phyloP scores from a whole-genome alignment of 176 grass and related monocot genomes.

The Rhynchospora pubera region DNA sequence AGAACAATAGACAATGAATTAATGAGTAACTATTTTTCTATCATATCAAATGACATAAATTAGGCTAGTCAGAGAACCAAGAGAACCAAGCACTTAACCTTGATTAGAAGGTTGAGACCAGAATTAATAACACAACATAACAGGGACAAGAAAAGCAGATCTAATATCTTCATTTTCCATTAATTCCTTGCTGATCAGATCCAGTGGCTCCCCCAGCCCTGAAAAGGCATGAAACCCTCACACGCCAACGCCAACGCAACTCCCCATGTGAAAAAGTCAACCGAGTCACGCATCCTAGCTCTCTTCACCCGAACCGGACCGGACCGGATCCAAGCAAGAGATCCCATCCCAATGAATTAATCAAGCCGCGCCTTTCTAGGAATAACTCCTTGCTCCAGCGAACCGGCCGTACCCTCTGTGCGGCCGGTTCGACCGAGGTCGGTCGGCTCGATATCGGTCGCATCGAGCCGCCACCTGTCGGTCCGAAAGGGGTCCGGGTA shows the following conservation, averaged over 20 bases:
- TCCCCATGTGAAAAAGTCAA: not conserved
- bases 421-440: not conserved
- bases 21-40: not conserved
- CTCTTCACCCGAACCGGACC: not conserved
- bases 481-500: conserved; percentile 8
- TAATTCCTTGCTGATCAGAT: not conserved
- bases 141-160: not conserved
- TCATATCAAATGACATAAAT: not conserved
- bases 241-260: not conserved
- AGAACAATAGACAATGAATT: not conserved
- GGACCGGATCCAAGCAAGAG: not conserved
- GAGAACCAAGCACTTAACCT: not conserved
- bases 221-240: not conserved
- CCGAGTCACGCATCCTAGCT: not conserved
- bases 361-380: not conserved
- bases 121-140: not conserved
- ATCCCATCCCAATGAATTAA: not conserved
- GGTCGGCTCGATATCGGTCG: not conserved
- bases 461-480: not conserved
- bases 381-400: not conserved
- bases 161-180: not conserved
- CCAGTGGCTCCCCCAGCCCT: not conserved
- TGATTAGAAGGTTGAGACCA: too few relatives aligned
- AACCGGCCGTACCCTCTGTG: not conserved
- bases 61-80: not conserved